phyloP scores from a whole-genome alignment of 176 grass and related monocot species.

The Carex myosuroides region DNA sequence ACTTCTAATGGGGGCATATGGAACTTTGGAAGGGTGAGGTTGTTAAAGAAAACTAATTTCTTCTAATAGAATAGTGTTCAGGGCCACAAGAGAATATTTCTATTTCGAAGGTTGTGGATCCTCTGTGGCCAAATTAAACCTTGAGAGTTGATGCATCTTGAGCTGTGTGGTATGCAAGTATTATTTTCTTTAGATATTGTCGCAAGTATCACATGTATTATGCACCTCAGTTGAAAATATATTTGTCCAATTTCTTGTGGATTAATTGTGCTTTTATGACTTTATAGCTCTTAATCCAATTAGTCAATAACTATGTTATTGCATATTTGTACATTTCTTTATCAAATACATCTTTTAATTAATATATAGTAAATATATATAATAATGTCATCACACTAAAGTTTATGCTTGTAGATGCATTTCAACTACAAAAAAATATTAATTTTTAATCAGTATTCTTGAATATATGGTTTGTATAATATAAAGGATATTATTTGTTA shows the following conservation, averaged over 20 bases:
- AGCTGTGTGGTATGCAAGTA: not conserved
- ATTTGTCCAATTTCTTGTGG: too few relatives aligned
- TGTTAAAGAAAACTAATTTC: constrained; percentile 27
- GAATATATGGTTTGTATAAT: not conserved
- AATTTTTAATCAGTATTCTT: not conserved
- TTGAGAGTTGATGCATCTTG: not conserved
- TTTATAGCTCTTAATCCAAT: too few relatives aligned
- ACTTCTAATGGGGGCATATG: constrained; percentile 12
- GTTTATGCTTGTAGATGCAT: not conserved
- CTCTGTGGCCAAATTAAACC: not conserved
- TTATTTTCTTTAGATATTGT: not conserved
- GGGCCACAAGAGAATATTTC: constrained; percentile 16
- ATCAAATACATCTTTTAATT: too few relatives aligned
- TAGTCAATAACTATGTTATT: not conserved
- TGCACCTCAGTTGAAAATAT: too few relatives aligned
- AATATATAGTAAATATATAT: too few relatives aligned
- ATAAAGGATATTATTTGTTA: not conserved
- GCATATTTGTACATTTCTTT: not conserved
- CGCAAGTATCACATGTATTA: not conserved
- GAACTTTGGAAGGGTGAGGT: constrained; percentile 17
- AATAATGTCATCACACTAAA: not conserved
- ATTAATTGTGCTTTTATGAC: too few relatives aligned
- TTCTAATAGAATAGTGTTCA: constrained; percentile 21
- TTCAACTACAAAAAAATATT: not conserved
- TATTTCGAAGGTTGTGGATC: not conserved